Evolutionary conservation across 1,139 yeast genomes (phyloP).

Genomic region (Blastobotrys apis): DNA sequence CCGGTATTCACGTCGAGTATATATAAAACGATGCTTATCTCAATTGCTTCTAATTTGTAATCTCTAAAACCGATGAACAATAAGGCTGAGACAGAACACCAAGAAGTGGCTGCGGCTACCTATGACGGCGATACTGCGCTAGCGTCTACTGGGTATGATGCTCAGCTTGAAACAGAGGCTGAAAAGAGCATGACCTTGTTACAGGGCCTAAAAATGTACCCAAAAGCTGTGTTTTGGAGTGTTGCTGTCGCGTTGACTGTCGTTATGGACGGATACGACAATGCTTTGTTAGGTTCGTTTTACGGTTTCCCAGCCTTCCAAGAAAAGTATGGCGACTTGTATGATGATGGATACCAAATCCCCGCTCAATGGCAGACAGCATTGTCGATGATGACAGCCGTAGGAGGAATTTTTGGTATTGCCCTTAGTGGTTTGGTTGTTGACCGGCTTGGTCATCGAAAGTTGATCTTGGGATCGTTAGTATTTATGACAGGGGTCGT

Average conservation of each 20-base stretch:
- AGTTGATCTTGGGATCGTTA: constrained; percentile 38
- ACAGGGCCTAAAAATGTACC: constrained; percentile 25
- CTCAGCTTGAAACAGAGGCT: constrained; percentile 11
- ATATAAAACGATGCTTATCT: no score
- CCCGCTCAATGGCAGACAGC: constrained; percentile 46
- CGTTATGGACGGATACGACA: constrained; percentile 48
- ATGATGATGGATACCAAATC: constrained; percentile 31
- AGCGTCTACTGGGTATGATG: constrained; percentile 7
- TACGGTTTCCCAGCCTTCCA: constrained; percentile 28
- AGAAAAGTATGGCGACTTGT: constrained; percentile 16
- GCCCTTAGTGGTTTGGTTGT: constrained; percentile 24
- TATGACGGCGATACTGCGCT: no score
- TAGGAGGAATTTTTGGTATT: constrained; percentile 29
- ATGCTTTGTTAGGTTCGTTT: constrained; percentile 37
- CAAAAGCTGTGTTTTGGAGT: constrained; percentile 44
- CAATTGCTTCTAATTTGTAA: no score
- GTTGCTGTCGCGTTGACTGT: constrained; percentile 40
- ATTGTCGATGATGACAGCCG: constrained; percentile 39
- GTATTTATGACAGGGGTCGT: constrained; percentile 31
- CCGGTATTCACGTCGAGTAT: no score
- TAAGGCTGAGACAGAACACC: no score
- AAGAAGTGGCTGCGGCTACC: no score
- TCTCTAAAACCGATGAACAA: no score
- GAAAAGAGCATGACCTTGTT: constrained; percentile 16
- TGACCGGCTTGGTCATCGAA: constrained; percentile 47